Evolutionary conservation across 2,329 filamentous ascomycete species (phyloP).

Genomic region (Botrytis tulipae): DNA sequence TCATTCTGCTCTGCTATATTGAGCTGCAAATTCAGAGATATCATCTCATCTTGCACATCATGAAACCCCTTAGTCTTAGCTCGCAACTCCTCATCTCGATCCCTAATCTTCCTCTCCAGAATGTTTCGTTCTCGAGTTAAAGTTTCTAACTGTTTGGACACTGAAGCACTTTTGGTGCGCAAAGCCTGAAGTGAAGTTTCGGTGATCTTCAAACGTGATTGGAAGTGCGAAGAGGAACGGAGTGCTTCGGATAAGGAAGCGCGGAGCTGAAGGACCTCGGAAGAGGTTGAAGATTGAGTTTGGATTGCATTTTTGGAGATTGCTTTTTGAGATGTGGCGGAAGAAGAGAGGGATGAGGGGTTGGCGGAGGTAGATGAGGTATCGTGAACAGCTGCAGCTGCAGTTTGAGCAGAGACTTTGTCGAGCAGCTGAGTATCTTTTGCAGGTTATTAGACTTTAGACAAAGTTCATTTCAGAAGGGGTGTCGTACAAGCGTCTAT

Average conservation of each 20-base stretch:
- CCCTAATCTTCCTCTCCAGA: slow-evolving; percentile 66
- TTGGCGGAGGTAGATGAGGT: slow-evolving; percentile 27
- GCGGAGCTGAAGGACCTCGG: slow-evolving; percentile 51
- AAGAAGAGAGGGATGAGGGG: slow-evolving; percentile 33
- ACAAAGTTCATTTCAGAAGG: slow-evolving; percentile 1
- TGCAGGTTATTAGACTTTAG: slow-evolving; percentile 21
- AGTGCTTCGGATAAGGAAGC: slow-evolving; percentile 75
- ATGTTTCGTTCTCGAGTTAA: slow-evolving; percentile 61
- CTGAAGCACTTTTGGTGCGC: slow-evolving; percentile 57
- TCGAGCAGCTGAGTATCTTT: slow-evolving; percentile 67
- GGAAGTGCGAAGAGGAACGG: slow-evolving; percentile 67
- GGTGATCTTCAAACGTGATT: slow-evolving; percentile 60
- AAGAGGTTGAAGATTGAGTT: slow-evolving; percentile 33
- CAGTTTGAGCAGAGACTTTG: slow-evolving; percentile 62
- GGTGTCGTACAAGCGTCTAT: slow-evolving; percentile 72
- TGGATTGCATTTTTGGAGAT: slow-evolving; percentile 37
- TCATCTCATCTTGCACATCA: slow-evolving; percentile 89
- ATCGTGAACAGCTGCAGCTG: slow-evolving; percentile 49
- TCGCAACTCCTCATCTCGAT: slow-evolving; percentile 80
- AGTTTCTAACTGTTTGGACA: slow-evolving; percentile 58
- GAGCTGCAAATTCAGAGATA: slow-evolving; percentile 81
- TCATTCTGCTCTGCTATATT: slow-evolving; percentile 78
- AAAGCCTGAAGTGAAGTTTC: slow-evolving; percentile 64
- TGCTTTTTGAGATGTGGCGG: slow-evolving; percentile 35
- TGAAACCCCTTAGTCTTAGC: slow-evolving; percentile 82